Percentiles rank a stretch among this genome's conserved stretches.
Conservation (phyloP, 2,329 filamentous ascomycete genomes). For the Fusarium chlamydosporum region DNA sequence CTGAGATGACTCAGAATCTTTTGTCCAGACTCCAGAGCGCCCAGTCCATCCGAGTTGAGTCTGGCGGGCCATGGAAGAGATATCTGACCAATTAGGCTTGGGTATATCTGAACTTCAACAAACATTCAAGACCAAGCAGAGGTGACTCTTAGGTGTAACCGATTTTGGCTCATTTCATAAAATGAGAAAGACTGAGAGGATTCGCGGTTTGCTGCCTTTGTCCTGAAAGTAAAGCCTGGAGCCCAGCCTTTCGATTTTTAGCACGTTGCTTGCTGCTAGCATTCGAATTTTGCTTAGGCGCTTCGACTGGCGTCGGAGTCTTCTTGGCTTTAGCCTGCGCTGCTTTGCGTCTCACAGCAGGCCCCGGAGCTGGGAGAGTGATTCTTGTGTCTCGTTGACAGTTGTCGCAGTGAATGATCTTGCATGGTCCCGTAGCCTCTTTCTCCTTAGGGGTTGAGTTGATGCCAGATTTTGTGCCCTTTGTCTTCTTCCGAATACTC, state of each 20-base stretch:
- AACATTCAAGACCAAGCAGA: background rate
- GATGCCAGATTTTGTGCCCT: constrained; percentile 15
- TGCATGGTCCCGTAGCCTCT: constrained; percentile 51
- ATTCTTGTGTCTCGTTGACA: constrained; percentile 63
- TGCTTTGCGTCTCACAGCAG: constrained; percentile 46
- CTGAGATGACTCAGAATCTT: constrained; percentile 30
- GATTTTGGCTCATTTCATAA: constrained; percentile 58
- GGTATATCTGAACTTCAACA: background rate
- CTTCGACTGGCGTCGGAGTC: constrained; percentile 24
- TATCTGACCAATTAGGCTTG: constrained; percentile 20
- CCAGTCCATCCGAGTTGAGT: background rate
- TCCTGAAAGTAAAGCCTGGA: constrained; percentile 73
- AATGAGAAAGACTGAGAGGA: constrained; percentile 68
- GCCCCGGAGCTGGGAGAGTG: constrained; percentile 57
- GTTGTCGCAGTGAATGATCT: constrained; percentile 61
- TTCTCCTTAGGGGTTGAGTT: constrained; percentile 11
- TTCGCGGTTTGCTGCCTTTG: constrained; percentile 63
- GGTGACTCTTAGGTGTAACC: background rate
- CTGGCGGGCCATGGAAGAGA: constrained; percentile 20
- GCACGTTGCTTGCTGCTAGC: constrained; percentile 75
- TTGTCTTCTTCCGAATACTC: constrained; percentile 19
- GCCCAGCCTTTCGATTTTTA: constrained; percentile 73
- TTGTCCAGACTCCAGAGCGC: background rate
- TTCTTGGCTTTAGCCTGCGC: constrained; percentile 43
- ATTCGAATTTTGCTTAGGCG: constrained; percentile 61